Percentiles rank a stretch among this genome's conserved stretches.
These are phyloP conservation scores for Debaryomyces psychrophilus DNA, from an alignment of 1,139 yeast genomes.

Conservation along the genomic window DNA sequence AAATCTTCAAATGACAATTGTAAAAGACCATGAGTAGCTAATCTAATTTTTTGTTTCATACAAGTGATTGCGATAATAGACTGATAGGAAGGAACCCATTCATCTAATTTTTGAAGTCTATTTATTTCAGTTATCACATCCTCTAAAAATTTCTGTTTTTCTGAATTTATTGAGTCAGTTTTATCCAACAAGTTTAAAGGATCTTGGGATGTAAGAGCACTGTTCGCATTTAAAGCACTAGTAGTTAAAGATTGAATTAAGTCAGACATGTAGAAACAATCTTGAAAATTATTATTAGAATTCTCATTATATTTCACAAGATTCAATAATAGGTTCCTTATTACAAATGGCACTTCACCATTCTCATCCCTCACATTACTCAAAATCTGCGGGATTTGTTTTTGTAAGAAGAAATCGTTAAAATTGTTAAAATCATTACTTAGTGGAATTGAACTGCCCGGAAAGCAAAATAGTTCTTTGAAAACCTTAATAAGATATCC, in stretches of 20 bases:
- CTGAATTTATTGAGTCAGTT: constrained; percentile 14
- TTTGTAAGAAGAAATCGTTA: constrained; percentile 68
- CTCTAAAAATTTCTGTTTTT: constrained; percentile 26
- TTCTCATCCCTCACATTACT: constrained; percentile 60
- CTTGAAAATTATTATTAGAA: constrained; percentile 75
- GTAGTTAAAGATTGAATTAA: constrained; percentile 60
- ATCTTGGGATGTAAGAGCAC: constrained; percentile 35
- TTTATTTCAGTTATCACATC: constrained; percentile 54
- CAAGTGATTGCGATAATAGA: constrained; percentile 60
- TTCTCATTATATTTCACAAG: constrained; percentile 85
- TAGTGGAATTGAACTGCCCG: constrained; percentile 63
- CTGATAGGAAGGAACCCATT: constrained; percentile 82
- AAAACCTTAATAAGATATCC: constrained; percentile 72
- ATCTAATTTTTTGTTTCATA: constrained; percentile 57
- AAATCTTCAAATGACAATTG: constrained; percentile 54
- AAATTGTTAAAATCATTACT: constrained; percentile 80
- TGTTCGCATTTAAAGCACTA: constrained; percentile 35
- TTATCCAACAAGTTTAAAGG: constrained; percentile 20
- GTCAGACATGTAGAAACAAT: constrained; percentile 64
- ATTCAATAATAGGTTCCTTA: constrained; percentile 67
- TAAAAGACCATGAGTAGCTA: constrained; percentile 62
- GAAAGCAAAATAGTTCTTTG: constrained; percentile 72
- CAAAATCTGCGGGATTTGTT: constrained; percentile 65
- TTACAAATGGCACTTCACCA: constrained; percentile 68
- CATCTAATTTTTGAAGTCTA: constrained; percentile 78